Base-by-base conservation (phyloP, 1,139 yeast genomes). In the Pichia sp. region DNA sequence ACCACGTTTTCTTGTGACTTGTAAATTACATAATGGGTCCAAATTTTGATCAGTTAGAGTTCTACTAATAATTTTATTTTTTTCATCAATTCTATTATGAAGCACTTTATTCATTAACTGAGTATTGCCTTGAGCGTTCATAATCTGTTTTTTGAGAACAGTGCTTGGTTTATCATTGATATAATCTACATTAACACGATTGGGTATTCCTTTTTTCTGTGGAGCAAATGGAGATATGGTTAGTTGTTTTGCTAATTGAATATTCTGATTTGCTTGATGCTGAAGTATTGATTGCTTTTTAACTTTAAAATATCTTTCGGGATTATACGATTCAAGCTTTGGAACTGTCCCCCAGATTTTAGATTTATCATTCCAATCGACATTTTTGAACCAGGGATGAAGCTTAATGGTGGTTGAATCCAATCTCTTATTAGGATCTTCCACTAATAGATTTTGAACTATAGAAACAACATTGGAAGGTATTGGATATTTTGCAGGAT, bases 321-420 rank as follows among this genome's bases (percentile, higher is more conserved):
- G 66, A 39, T 77, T 77, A 63, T 82, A 88, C 0, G 96, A 92
- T 36, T 83, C 82, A 40, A 89, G 66, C 57, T 80, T 83, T 1
- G 98, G 98, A 1, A 85, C 85, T 7, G 75, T 73, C 1, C 71
- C 68, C 98, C 98, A 92, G 16, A 92, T 73, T 53, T 68, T 68
- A 42, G 77, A 76, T 51, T 76, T 76, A 56, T 84, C 79, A 29
- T 70, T 64, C 83, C 95, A 90, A 54, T 86, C 74, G 9, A 84
- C 66, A 7, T 71, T 73, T 42, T 73, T 72, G 60, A 89, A 88
- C 75, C 95, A 90, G 42, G 73, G 76, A 62, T 89, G 95, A n/a
- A 65, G 61, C 70, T 86, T 81, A 42, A 92, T 78, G 52, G 77
- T 78, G 3, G 68, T 69, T 23, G 87, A 71, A 0, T 81, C 71